phyloP scores from a whole-genome alignment of 345 rosid genomes.

The Syzygium aqueum region DNA sequence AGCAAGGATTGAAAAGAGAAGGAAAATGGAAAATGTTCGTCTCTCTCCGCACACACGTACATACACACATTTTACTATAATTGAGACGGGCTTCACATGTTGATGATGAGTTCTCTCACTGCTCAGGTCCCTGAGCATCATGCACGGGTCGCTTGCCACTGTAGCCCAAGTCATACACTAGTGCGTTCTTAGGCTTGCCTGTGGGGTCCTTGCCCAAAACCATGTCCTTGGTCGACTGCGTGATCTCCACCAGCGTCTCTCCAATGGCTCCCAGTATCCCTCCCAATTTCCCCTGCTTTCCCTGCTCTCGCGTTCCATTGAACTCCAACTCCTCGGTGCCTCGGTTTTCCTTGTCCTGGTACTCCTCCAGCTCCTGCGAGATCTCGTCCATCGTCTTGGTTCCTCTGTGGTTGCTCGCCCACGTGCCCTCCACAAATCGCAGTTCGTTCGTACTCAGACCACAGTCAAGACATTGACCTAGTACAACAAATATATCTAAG shows the following conservation, averaged over 20 bases:
- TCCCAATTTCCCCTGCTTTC: slow-evolving; percentile 32
- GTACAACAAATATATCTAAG: neutral
- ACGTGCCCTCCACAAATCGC: neutral
- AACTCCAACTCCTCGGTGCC: slow-evolving; percentile 24
- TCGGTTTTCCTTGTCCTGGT: neutral
- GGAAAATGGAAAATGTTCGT: neutral
- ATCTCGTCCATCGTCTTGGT: neutral
- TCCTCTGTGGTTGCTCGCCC: neutral
- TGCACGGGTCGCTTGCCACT: slow-evolving; percentile 11
- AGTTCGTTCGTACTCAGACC: neutral
- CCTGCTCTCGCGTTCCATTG: slow-evolving; percentile 29
- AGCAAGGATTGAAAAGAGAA: neutral
- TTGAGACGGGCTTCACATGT: neutral
- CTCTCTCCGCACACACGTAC: neutral
- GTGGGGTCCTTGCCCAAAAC: slow-evolving; percentile 25
- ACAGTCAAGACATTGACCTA: neutral
- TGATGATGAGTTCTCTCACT: slow-evolving; percentile 25
- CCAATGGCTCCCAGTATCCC: slow-evolving; percentile 56
- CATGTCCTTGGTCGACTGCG: slow-evolving; percentile 43
- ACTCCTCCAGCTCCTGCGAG: neutral
- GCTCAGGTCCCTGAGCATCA: slow-evolving; percentile 12
- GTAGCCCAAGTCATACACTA: neutral
- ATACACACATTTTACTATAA: neutral
- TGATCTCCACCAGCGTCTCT: slow-evolving; percentile 66
- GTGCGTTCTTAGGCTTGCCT: neutral